A percentile compares a stretch with the other conserved stretches of the same genome.
Conservation (phyloP, 805 yeast genomes). For the Yamadazyma scolyti region DNA sequence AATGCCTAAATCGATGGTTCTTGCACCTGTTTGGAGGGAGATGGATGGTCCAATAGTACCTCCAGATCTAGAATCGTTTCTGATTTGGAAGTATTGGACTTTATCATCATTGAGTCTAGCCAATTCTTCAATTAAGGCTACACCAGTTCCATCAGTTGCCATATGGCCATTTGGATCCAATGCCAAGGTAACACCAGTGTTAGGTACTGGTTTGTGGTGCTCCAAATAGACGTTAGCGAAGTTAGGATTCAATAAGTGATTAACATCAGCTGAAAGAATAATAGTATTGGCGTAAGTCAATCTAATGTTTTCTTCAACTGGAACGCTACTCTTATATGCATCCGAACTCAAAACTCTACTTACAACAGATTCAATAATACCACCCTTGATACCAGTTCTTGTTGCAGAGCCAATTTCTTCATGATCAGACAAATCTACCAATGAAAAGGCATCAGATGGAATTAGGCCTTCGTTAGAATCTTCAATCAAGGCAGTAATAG, state of each 20-base stretch:
- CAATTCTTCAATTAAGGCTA: slow-evolving; percentile 65
- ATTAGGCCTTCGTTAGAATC: slow-evolving; percentile 21
- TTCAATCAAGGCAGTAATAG: slow-evolving; percentile 54
- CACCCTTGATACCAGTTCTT: slow-evolving; percentile 81
- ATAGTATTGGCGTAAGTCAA: slow-evolving; percentile 69
- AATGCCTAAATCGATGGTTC: slow-evolving; percentile 78
- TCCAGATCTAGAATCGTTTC: slow-evolving; percentile 82
- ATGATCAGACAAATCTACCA: slow-evolving; percentile 69
- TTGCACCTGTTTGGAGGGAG: slow-evolving; percentile 62
- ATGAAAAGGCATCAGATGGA: slow-evolving; percentile 39
- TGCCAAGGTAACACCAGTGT: slow-evolving; percentile 67
- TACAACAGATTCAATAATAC: slow-evolving; percentile 62
- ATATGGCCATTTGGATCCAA: slow-evolving; percentile 78
- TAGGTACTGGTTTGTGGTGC: slow-evolving; percentile 76
- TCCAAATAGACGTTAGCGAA: slow-evolving; percentile 66
- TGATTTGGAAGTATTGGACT: slow-evolving; percentile 79
- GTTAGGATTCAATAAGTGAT: slow-evolving; percentile 79
- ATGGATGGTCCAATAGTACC: slow-evolving; percentile 83
- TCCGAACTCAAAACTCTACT: slow-evolving; percentile 46
- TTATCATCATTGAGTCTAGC: slow-evolving; percentile 62
- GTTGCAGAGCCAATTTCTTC: slow-evolving; percentile 83
- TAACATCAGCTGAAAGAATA: slow-evolving; percentile 80
- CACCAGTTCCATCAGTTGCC: slow-evolving; percentile 77
- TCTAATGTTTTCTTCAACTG: slow-evolving; percentile 25
- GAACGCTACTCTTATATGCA: slow-evolving; percentile 14